Base-by-base conservation (phyloP, 2,329 filamentous ascomycete genomes). In the Daldinia eschscholtzii region DNA sequence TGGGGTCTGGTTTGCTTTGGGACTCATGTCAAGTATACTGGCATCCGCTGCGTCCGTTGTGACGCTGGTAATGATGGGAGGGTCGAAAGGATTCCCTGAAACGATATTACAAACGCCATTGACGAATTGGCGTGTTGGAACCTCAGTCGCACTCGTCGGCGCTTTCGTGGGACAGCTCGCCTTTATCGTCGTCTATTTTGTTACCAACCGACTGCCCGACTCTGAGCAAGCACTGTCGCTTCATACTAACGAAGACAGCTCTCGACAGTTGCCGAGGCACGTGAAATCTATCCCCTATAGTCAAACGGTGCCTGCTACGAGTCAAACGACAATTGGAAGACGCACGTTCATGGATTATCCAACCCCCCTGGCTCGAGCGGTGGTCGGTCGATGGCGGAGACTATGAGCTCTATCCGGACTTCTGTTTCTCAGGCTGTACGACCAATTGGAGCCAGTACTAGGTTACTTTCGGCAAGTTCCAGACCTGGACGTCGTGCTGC, bases 361-460 rank as follows among this genome's bases (percentile, higher is more conserved):
- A 39, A 83, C 79, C 7, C 83, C 84, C 83, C 84, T 0, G 80
- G 81, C 4, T 85, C 86, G 1, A 82, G 82, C 50, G 78, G 80
- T 71, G 80, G 84, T 70, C 76, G 81, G 72, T 82, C 86, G 61
- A 74, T 81, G 64, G 76, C 83, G 42, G 79, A 86, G 74, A 82
- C 83, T 1, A 79, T 84, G 72, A 81, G 78, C 70, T 87, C 85
- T 1, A 77, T 86, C 55, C 82, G 84, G 15, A 83, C 82, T 3
- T 86, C 85, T 0, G 69, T 87, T 23, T 84, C 83, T 2, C 79
- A 83, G 41, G 80, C 79, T 20, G 80, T 88, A 13, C 85, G 86
- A 4, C 88, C 89, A 5, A 84, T 86, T 50, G 84, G 84, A 1
- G 90, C 88, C 42, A 87, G 81, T 76, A 88, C 86, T 2, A 83